A percentile compares a stretch with the other conserved stretches of the same genome.
Evolutionary conservation across 2,329 filamentous ascomycete genomes (phyloP).

Genomic region (Bertia moriformis): DNA sequence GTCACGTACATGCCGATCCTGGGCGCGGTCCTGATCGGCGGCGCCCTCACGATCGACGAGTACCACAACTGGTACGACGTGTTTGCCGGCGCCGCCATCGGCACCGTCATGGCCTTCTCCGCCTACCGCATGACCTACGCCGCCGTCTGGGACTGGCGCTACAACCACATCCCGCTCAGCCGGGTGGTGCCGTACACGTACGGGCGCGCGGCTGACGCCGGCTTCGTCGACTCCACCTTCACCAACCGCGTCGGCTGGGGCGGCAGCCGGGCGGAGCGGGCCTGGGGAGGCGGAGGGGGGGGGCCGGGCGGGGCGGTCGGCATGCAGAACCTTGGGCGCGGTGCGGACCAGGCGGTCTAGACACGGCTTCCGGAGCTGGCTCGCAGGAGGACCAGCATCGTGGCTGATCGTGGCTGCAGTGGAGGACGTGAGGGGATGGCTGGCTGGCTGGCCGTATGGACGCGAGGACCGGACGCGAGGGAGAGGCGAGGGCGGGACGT

Average conservation of each 20-base stretch:
- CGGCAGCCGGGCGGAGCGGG: no score
- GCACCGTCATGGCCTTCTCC: conserved; percentile 49
- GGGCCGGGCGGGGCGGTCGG: conserved; percentile 1
- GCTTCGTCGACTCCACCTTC: conserved; percentile 36
- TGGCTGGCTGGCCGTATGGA: no score
- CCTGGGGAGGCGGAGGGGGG: conserved; percentile 17
- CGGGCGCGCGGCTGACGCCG: conserved; percentile 15
- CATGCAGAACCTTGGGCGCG: no score
- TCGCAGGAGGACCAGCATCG: no score
- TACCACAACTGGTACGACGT: conserved; percentile 67
- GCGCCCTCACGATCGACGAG: conserved; percentile 57
- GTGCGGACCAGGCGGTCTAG: no score
- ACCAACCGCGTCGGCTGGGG: conserved; percentile 50
- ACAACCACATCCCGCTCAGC: conserved; percentile 50
- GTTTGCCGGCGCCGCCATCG: conserved; percentile 51
- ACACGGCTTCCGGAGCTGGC: no score
- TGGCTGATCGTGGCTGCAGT: no score
- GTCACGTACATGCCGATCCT: conserved; percentile 51
- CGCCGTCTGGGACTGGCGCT: conserved; percentile 54
- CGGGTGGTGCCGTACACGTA: conserved; percentile 40
- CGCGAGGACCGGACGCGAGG: no score
- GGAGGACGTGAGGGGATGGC: no score
- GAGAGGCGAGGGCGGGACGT: no score
- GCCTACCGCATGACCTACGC: conserved; percentile 56
- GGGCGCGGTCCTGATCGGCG: conserved; percentile 52